Conservation (phyloP, 1,284 basidiomycete genomes). For the Rhodotorula sp. region DNA sequence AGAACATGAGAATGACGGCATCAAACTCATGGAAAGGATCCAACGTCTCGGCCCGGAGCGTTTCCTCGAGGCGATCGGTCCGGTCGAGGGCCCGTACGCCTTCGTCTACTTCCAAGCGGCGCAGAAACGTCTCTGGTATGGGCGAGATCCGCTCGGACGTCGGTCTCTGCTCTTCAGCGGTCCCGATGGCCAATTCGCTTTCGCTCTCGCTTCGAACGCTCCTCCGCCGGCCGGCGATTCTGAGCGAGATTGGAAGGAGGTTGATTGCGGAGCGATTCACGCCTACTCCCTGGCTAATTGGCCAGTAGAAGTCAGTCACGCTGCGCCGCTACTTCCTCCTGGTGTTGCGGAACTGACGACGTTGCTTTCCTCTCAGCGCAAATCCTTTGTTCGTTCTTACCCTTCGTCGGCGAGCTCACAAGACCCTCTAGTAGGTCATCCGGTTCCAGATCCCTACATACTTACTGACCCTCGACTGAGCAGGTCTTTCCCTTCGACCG, state of each 20-base stretch:
- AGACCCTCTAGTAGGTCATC: neutral
- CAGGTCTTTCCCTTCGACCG: conserved; percentile 43
- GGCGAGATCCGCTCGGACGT: conserved; percentile 84
- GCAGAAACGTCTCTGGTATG: conserved; percentile 64
- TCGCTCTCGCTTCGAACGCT: conserved; percentile 3
- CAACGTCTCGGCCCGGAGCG: conserved; percentile 52
- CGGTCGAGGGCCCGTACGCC: conserved; percentile 87
- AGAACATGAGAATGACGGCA: conserved; percentile 75
- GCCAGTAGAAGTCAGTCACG: neutral
- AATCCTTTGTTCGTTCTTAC: neutral
- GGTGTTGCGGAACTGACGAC: neutral
- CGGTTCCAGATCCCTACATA: neutral
- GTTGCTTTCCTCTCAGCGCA: neutral
- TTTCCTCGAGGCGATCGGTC: conserved; percentile 56
- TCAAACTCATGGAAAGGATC: conserved; percentile 59
- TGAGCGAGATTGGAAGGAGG: conserved; percentile 35
- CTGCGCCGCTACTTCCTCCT: neutral
- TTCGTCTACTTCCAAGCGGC: conserved; percentile 67
- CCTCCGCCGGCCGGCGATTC: neutral
- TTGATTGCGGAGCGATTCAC: conserved; percentile 23
- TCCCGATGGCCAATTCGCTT: conserved; percentile 52
- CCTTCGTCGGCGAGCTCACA: neutral
- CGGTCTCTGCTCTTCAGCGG: conserved; percentile 76
- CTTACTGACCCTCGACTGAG: neutral
- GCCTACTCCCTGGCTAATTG: conserved; percentile 3